These are phyloP conservation scores for Dictyostelium discoideum DNA, from an alignment of 78 protist genomes.

Conservation along the genomic window DNA sequence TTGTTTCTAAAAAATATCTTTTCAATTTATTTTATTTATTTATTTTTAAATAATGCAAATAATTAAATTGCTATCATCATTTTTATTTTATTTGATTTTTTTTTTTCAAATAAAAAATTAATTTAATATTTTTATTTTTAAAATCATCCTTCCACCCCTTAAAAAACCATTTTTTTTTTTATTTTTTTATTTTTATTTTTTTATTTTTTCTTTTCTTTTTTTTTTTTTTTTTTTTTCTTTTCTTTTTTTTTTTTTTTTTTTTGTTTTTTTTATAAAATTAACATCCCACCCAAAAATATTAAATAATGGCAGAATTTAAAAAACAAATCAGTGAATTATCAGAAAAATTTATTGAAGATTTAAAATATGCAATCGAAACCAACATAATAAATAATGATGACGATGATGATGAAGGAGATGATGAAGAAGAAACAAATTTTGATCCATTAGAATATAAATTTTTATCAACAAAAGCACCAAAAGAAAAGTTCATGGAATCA, in stretches of 20 bases:
- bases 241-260: background rate
- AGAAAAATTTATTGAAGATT: background rate
- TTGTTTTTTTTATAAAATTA: background rate
- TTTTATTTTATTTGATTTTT: no score
- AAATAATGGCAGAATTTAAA: background rate
- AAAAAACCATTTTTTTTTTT: background rate
- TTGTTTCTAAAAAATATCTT: no score
- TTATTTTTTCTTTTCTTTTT: background rate
- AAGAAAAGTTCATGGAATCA: constrained; percentile 31
- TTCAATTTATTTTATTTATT: no score
- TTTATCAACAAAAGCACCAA: background rate
- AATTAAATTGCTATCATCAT: no score
- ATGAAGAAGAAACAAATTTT: background rate
- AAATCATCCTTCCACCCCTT: no score
- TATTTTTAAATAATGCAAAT: no score
- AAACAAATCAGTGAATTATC: constrained; percentile 5
- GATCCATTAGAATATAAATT: constrained; percentile 41
- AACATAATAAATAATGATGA: background rate
- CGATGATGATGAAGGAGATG: constrained; percentile 38
- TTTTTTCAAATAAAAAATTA: no score
- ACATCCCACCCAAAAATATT: background rate
- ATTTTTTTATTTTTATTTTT: background rate
- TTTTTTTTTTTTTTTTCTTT: background rate
- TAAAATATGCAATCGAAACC: constrained; percentile 39
- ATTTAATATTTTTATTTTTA: no score